Base-by-base conservation (phyloP, 2,329 filamentous ascomycete species). In the Fusarium compactum region DNA sequence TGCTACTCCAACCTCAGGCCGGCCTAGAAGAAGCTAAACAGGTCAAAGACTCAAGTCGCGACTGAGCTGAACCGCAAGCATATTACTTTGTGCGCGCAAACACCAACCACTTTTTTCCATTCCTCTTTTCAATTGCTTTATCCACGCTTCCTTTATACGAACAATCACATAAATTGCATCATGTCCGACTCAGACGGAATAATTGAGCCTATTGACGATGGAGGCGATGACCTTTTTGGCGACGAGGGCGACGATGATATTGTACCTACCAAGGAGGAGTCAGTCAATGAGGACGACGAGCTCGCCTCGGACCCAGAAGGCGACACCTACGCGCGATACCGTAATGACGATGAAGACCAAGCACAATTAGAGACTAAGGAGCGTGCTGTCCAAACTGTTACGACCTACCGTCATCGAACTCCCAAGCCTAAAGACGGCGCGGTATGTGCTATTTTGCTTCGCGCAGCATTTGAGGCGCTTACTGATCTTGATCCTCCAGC, bases 381-480 rank as follows among this genome's bases (percentile, higher is more conserved):
- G 70, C 86, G 86, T 70, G 83, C 88, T 55, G 85, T 92, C 56
- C 86, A 89, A 81, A 89, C 90, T 54, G 83, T 91, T 48, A 86
- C 88, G 48, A 82, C 94, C 48, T 90, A 87, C 74, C 87, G 92
- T 47, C 92, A 95, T 78, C 85, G 88, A 53, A 82, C 91, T 16
- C 92, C 92, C 16, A 91, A 91, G 75, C 86, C 91, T 40, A 89
- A 87, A 69, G 90, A 94, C 76, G 90, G 90, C 76, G 87, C 89
- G 78, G 91, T 94, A 82, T 74, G 86, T 78, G 2, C 40, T 46
- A 34, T 48, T 16, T 43, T 56, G 12, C 27, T 34, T 43, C 29
- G 51, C n/a, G 40, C 41, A 34, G 24, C 8, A n/a, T 38, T 25
- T 6, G 18, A 38, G 48, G 25, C 29, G 58, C 24, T 52, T 27